A percentile compares a stretch with the other conserved stretches of the same genome.
phyloP scores from a whole-genome alignment of 768 basidiomycete genomes.

The Mycena venus region DNA sequence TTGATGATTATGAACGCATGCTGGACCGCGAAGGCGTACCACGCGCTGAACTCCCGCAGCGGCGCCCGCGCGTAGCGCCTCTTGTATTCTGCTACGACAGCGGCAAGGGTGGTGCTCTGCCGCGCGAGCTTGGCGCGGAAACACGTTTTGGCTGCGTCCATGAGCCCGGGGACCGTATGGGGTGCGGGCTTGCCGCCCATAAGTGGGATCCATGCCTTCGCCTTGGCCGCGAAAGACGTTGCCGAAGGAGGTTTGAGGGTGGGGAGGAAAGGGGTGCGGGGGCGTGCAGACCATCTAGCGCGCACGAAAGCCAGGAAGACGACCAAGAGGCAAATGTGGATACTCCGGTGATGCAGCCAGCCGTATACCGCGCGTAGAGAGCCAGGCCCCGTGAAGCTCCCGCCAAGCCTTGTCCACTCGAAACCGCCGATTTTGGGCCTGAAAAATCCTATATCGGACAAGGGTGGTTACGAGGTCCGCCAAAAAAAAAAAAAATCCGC shows the following conservation, averaged over 20 bases:
- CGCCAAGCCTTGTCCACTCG: no score
- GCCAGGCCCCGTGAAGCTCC: no score
- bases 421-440: no score
- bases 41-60: conserved; percentile 90
- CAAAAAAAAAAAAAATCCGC: no score
- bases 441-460: no score
- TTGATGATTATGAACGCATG: conserved; percentile 86
- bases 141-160: conserved; percentile 84
- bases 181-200: conserved; percentile 22
- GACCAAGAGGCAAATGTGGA: conserved; percentile 15
- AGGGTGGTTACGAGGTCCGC: no score
- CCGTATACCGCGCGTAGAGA: not conserved
- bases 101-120: conserved; percentile 85
- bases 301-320: conserved; percentile 25
- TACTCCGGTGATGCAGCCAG: conserved; percentile 25
- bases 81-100: conserved; percentile 87
- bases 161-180: conserved; percentile 89
- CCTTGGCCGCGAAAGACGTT: not conserved
- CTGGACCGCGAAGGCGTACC: conserved; percentile 86
- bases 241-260: not conserved
- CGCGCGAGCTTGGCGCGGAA: conserved; percentile 74
- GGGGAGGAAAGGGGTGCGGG: conserved; percentile 9
- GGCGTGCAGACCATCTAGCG: conserved; percentile 22
- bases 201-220: conserved; percentile 10
- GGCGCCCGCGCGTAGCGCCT: conserved; percentile 85